Evolutionary conservation across 345 rosid genomes (phyloP), one percentile per base, ranked within the genome.

Genomic region (Lepidium didymum): DNA sequence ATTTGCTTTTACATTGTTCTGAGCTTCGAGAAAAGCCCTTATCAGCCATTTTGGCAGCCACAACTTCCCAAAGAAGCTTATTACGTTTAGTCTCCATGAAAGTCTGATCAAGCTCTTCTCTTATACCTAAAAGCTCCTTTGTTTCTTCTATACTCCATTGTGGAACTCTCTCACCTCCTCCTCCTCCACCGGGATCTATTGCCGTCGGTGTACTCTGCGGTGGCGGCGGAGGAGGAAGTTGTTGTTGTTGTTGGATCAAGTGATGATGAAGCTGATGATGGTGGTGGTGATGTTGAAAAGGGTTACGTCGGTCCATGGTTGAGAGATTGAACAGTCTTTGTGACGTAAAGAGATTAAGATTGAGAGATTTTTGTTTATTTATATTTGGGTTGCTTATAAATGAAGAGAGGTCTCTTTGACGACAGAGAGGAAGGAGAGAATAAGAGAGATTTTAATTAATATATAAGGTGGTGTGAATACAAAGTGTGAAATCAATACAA

Each of bases 1-100:
- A 94, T 80, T 94, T 94, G 86, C 97, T 89, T 81, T 91, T 94
- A 86, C 99, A 94, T 92, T 94, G 99, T 56, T 91, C 99, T 6
- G 96, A 72, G 79, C 92, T 94, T 2, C 99, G 96, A 71, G 73
- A 77, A 52, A 71, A 91, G 56, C 97, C 96, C 67, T 83, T 86
- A 40, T 87, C 97, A 54, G 80, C 88, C 96, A 94, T 86, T 67
- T 71, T 81, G 10, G 83, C 74, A 40, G 96, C 78, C 23, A 89
- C 84, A 14, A 91, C 83, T 74, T 87, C 93, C 99, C 99, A 94
- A 18, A 94, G 82, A 31, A 82, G 79, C 83, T 94, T 94, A 78
- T 91, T 94, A 62, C 99, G 79, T 66, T 91, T 94, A 8, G 92
- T 89, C 82, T 91, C 99, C 97, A 91, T 86, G 86, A 94, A 94